Evolutionary conservation across 371 early-diverging fungal species (phyloP), one percentile per base, ranked within the genome.

Genomic region (Ordospora pajunii): DNA sequence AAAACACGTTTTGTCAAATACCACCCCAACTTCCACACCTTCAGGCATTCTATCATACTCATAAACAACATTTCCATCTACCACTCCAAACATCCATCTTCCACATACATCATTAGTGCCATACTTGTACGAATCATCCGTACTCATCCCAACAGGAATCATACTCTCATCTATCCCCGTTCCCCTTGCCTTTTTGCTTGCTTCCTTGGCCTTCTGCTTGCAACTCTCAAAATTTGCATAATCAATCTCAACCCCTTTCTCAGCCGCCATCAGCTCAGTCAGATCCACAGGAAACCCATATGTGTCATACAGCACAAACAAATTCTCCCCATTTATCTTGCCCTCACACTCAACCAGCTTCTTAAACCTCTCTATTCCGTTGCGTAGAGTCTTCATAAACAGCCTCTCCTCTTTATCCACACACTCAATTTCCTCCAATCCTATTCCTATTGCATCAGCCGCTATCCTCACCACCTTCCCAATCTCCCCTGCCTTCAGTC

Each of bases 241-340:
- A 81, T 96, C 91, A 19, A 96, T 89, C 14, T 78, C 74, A 66
- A 97, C 84, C 8, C 91, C 92, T 80, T 89, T 90, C 84, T 97
- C 97, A 82, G 94, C 93, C 23, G 95, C 95, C 92, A 97, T 95
- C 62, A 97, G 83, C 75, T 91, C 90, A 7, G 97, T 97, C 70
- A 99, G 87, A 86, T 99, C 99, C 5, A 94, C 91, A 14, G 99
- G 99, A 90, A 97, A 97, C 63, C 99, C 99, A 84, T 92, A 99
- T 14, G 97, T 96, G 84, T 97, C 99, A 80, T 99, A 96, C 79
- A 99, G 87, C 23, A 92, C 88, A 93, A 95, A 99, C 21, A 92
- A 95, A 85, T 93, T 92, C 44, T 88, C 88, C 54, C 95, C 96
- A 42, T 88, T 87, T 52, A 96, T 84, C 77, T 45, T 87, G 84